Percentiles rank a stretch among this genome's conserved stretches.
Evolutionary conservation across 345 rosid species (phyloP).

Genomic region (Linum trigynum): DNA sequence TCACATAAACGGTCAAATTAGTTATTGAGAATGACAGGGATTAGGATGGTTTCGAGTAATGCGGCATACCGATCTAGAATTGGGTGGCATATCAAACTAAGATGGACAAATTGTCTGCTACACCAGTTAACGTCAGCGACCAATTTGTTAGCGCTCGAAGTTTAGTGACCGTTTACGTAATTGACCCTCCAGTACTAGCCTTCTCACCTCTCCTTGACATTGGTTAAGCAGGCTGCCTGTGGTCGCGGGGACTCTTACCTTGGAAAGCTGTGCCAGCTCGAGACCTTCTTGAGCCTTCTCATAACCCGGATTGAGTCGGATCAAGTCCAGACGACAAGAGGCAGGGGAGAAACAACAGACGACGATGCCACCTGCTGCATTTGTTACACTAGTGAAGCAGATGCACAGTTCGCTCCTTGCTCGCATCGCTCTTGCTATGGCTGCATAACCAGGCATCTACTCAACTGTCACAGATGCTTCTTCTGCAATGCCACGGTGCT

Average conservation of each 20-base stretch:
- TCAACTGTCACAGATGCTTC: slow-evolving; percentile 86
- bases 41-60: no score
- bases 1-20: no score
- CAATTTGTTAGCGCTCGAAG: no score
- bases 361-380: slow-evolving; percentile 76
- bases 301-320: slow-evolving; percentile 34
- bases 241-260: slow-evolving; percentile 42
- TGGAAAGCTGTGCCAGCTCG: slow-evolving; percentile 50
- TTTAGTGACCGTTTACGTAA: no score
- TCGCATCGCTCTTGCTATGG: slow-evolving; percentile 79
- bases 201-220: not conserved
- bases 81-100: no score
- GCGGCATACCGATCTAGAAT: no score
- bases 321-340: slow-evolving; percentile 23
- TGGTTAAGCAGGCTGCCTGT: slow-evolving; percentile 49
- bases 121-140: no score
- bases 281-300: slow-evolving; percentile 53
- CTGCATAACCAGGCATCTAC: slow-evolving; percentile 91
- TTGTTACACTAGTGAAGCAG: slow-evolving; percentile 57
- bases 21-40: no score
- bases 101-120: no score
- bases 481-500: slow-evolving; percentile 78
- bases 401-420: slow-evolving; percentile 70
- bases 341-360: slow-evolving; percentile 27
- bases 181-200: not conserved